These are phyloP conservation scores for Penicillium hesseltinei DNA, from an alignment of 2,329 filamentous ascomycete genomes.

Conservation along the genomic window DNA sequence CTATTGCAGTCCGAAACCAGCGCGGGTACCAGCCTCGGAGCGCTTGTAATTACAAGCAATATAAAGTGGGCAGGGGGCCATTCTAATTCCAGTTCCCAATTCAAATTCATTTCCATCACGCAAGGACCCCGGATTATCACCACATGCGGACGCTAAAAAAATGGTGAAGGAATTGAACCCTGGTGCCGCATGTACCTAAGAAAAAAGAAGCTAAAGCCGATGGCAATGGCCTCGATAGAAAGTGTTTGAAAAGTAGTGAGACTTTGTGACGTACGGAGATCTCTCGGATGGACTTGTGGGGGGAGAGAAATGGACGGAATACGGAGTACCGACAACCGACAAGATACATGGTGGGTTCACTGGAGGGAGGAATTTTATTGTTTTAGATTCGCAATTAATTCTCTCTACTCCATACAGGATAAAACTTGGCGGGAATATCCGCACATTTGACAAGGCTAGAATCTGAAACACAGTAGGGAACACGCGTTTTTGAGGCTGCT, in stretches of 20 bases:
- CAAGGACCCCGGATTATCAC: conserved; percentile 4
- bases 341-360: neutral
- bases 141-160: neutral
- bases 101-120: neutral
- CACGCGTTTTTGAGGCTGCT: conserved; percentile 25
- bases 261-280: neutral
- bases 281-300: conserved; percentile 1
- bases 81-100: neutral
- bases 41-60: neutral
- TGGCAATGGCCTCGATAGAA: neutral
- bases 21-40: neutral
- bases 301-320: neutral
- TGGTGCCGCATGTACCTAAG: neutral
- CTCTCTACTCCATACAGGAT: neutral
- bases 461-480: conserved; percentile 24
- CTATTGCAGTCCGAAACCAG: neutral
- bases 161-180: neutral
- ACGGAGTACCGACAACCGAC: neutral
- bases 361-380: neutral
- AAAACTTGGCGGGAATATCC: conserved; percentile 11
- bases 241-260: neutral
- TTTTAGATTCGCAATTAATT: neutral
- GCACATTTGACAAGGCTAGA: conserved; percentile 18
- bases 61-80: neutral
- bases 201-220: neutral